Conservation (phyloP, 495 filamentous ascomycete genomes). For the Alectoria sarmentosa region DNA sequence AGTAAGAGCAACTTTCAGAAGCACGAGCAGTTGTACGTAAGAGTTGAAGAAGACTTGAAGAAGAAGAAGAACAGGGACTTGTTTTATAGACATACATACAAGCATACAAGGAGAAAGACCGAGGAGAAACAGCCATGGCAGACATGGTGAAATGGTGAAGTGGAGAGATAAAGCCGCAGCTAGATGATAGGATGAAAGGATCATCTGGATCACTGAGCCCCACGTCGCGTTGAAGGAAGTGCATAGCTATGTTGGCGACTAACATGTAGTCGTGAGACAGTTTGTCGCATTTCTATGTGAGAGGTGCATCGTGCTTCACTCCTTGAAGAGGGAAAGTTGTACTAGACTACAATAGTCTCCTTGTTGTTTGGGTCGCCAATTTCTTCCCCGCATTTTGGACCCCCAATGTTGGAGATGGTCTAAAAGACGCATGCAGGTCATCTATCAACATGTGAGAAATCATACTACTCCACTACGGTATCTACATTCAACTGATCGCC, state of each 20-base stretch:
- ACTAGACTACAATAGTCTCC: not conserved
- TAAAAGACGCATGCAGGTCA: not conserved
- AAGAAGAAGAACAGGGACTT: not conserved
- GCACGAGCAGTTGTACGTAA: not conserved
- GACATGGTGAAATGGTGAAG: not conserved
- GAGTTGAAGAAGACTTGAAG: no score
- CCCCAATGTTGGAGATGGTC: not conserved
- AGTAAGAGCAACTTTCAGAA: not conserved
- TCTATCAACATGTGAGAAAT: not conserved
- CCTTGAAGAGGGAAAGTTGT: not conserved
- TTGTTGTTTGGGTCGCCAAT: constrained; percentile 15
- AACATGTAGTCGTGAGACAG: not conserved
- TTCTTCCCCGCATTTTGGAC: constrained; percentile 12
- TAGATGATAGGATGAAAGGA: constrained; percentile 14
- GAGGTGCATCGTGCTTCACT: not conserved
- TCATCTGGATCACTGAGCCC: not conserved
- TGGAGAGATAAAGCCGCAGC: constrained; percentile 8
- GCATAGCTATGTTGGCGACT: not conserved
- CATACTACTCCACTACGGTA: no score
- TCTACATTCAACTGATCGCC: not conserved
- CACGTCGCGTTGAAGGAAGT: not conserved
- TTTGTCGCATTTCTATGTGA: not conserved
- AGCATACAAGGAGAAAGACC: not conserved
- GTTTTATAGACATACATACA: no score
- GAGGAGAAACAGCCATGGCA: constrained; percentile 1